phyloP scores from a whole-genome alignment of 495 filamentous ascomycete genomes.

The Aspergillus sparsus region DNA sequence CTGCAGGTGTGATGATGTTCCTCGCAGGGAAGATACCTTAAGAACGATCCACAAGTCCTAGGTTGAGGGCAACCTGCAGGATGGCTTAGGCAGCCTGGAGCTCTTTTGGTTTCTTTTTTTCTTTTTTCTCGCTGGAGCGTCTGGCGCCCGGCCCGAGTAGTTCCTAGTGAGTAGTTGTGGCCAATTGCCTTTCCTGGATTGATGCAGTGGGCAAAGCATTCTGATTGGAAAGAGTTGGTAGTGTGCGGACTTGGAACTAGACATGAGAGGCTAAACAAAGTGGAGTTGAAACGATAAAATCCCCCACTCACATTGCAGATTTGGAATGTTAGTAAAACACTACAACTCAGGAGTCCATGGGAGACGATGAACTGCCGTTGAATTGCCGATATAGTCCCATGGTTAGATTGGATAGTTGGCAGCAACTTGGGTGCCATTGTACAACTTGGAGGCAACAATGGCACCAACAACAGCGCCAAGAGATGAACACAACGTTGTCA shows the following conservation, averaged over 20 bases:
- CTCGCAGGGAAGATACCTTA: not conserved
- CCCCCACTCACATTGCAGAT: conserved; percentile 14
- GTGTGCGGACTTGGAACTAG: not conserved
- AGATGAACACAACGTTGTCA: no score
- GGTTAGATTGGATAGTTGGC: no score
- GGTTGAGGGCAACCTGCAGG: not conserved
- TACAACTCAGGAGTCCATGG: not conserved
- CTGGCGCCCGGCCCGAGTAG: conserved; percentile 7
- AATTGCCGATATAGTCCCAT: not conserved
- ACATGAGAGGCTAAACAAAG: not conserved
- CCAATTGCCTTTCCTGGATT: conserved; percentile 21
- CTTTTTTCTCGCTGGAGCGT: conserved; percentile 14
- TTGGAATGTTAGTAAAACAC: not conserved
- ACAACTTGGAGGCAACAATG: no score
- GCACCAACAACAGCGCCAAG: no score
- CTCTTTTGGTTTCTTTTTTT: no score
- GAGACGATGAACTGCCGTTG: not conserved
- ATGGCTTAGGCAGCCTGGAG: conserved; percentile 8
- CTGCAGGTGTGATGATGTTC: conserved; percentile 2
- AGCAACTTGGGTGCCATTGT: no score
- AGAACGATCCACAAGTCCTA: not conserved
- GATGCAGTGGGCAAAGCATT: conserved; percentile 22
- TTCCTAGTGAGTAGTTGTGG: conserved; percentile 10
- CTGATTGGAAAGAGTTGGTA: conserved; percentile 17
- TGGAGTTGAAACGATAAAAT: conserved; percentile 2